Percentiles rank a stretch among this genome's conserved stretches.
These are phyloP conservation scores for Tilletiopsis washingtonensis DNA, from an alignment of 1,284 basidiomycete species.

Conservation along the genomic window DNA sequence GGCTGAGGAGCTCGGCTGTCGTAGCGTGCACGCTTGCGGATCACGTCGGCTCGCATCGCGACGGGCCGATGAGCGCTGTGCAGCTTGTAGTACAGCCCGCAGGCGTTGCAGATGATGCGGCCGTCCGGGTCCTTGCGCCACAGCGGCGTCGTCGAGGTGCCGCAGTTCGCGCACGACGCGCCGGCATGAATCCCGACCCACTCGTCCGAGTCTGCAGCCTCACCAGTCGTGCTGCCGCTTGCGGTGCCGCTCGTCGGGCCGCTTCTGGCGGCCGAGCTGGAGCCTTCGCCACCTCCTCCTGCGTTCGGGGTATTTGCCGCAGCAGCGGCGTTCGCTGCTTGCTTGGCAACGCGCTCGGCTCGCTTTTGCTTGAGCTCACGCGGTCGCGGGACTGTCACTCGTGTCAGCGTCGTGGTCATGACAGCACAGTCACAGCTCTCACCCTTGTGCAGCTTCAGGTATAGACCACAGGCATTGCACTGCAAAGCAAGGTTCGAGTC, in stretches of 20 bases:
- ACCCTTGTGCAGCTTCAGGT: constrained; percentile 42
- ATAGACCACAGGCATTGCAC: constrained; percentile 45
- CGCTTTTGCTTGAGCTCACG: constrained; percentile 28
- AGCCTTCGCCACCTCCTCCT: neutral
- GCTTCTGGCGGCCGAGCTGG: neutral
- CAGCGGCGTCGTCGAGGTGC: constrained; percentile 41
- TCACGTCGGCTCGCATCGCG: constrained; percentile 41
- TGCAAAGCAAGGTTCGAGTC: constrained; percentile 36
- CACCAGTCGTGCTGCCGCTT: neutral
- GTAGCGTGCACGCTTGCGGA: constrained; percentile 39
- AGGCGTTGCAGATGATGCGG: constrained; percentile 40
- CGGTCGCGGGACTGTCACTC: constrained; percentile 24
- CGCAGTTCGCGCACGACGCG: constrained; percentile 41
- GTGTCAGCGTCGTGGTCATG: neutral
- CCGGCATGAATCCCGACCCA: constrained; percentile 9
- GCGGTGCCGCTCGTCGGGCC: neutral
- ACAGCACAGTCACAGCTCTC: neutral
- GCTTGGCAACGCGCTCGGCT: constrained; percentile 20
- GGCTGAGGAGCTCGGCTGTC: no score
- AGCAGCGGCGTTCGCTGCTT: constrained; percentile 8
- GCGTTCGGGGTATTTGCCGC: constrained; percentile 3
- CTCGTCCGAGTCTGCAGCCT: neutral
- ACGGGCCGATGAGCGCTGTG: constrained; percentile 37
- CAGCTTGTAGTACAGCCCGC: constrained; percentile 38
- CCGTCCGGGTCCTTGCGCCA: constrained; percentile 42